Evolutionary conservation across 805 yeast genomes (phyloP).

Genomic region (Pichia cephalocereana): DNA sequence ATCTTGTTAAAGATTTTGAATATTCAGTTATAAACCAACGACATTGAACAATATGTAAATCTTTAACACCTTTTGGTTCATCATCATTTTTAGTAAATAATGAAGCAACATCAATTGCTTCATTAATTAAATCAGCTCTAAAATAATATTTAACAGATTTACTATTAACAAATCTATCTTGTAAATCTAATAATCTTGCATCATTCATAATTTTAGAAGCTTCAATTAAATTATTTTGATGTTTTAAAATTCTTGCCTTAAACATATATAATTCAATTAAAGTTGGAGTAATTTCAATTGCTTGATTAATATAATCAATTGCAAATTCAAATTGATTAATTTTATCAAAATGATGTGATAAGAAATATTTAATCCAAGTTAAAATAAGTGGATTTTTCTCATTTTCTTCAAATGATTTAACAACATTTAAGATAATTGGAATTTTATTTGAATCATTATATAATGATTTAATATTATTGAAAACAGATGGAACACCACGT

Average conservation of each 20-base stretch:
- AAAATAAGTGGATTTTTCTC: slow-evolving; percentile 33
- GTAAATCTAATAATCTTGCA: slow-evolving; percentile 72
- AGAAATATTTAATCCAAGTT: slow-evolving; percentile 67
- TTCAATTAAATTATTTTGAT: slow-evolving; percentile 45
- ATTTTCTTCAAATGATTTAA: slow-evolving; percentile 35
- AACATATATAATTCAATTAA: slow-evolving; percentile 72
- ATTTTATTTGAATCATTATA: slow-evolving; percentile 40
- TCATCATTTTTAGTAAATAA: slow-evolving; percentile 80
- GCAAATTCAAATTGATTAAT: slow-evolving; percentile 48
- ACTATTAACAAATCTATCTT: slow-evolving; percentile 86
- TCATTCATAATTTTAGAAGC: slow-evolving; percentile 62
- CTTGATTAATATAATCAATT: slow-evolving; percentile 44
- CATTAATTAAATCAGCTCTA: slow-evolving; percentile 64
- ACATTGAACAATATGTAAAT: slow-evolving; percentile 84
- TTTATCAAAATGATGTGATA: slow-evolving; percentile 68
- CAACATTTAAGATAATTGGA: slow-evolving; percentile 42
- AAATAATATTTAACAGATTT: slow-evolving; percentile 77
- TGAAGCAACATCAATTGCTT: slow-evolving; percentile 66
- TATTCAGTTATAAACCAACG: slow-evolving; percentile 79
- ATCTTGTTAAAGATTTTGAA: slow-evolving; percentile 71
- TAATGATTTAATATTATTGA: slow-evolving; percentile 75
- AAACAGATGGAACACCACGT: slow-evolving; percentile 85
- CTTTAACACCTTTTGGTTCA: slow-evolving; percentile 76
- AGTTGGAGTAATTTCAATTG: slow-evolving; percentile 70
- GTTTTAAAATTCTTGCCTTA: slow-evolving; percentile 75